phyloP scores from a whole-genome alignment of 371 early-diverging fungal species.

The Smittium mucronatum region DNA sequence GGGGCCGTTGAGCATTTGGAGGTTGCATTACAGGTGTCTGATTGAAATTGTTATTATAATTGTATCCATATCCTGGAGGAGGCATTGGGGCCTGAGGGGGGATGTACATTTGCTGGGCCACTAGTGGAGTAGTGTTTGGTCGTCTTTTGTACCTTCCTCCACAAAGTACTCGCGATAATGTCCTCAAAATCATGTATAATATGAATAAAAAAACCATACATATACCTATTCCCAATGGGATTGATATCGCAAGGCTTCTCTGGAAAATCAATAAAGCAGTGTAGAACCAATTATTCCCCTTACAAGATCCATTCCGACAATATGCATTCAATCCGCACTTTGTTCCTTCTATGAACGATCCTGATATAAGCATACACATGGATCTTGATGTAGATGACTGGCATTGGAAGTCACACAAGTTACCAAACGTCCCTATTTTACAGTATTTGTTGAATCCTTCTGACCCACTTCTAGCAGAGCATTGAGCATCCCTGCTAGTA shows the following conservation, averaged over 20 bases:
- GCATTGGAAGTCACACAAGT: slow-evolving; percentile 54
- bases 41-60: neutral
- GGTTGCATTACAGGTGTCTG: slow-evolving; percentile 7
- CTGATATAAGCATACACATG: slow-evolving; percentile 56
- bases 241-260: slow-evolving; percentile 31
- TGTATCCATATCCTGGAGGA: neutral
- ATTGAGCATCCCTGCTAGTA: slow-evolving; percentile 75
- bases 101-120: neutral
- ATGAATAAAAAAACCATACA: slow-evolving; percentile 34
- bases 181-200: slow-evolving; percentile 2
- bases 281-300: slow-evolving; percentile 33
- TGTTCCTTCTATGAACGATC: slow-evolving; percentile 76
- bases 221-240: slow-evolving; percentile 41
- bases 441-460: slow-evolving; percentile 38
- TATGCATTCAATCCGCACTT: slow-evolving; percentile 57
- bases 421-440: slow-evolving; percentile 36
- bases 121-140: neutral
- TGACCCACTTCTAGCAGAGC: slow-evolving; percentile 42
- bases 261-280: slow-evolving; percentile 31
- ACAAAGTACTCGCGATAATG: neutral
- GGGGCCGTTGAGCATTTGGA: slow-evolving; percentile 19
- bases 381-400: slow-evolving; percentile 37
- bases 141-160: neutral
- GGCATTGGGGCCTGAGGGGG: neutral
- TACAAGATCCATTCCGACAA: slow-evolving; percentile 44